Conservation (phyloP, 345 rosid genomes). For the Gynandropsis gynandra region DNA sequence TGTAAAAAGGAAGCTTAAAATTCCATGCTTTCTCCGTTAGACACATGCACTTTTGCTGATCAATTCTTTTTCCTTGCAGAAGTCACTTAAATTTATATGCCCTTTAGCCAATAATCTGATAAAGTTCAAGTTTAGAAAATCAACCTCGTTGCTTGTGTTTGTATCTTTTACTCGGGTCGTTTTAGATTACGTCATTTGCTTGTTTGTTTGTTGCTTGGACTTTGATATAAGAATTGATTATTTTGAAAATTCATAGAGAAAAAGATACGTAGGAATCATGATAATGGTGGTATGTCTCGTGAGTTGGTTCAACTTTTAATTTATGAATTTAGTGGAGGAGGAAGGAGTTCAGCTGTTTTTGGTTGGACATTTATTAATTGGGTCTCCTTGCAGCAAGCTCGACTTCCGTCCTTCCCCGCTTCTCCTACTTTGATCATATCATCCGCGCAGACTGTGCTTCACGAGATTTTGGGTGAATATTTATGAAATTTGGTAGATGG, state of each 20-base stretch:
- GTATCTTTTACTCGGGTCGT: slow-evolving; percentile 12
- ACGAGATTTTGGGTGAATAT: slow-evolving; percentile 16
- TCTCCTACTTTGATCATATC: slow-evolving; percentile 26
- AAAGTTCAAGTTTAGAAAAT: slow-evolving; percentile 30
- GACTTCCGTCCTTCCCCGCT: slow-evolving; percentile 21
- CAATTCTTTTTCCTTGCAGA: slow-evolving; percentile 30
- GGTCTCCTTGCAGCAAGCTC: slow-evolving; percentile 25
- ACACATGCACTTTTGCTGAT: slow-evolving; percentile 26
- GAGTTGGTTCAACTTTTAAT: slow-evolving; percentile 38
- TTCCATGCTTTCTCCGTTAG: slow-evolving; percentile 50
- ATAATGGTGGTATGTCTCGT: slow-evolving; percentile 44
- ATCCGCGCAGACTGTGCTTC: slow-evolving; percentile 17
- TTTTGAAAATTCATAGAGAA: slow-evolving; percentile 32
- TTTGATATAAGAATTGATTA: slow-evolving; percentile 20
- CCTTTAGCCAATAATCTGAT: slow-evolving; percentile 29
- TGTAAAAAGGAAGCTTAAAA: slow-evolving; percentile 22
- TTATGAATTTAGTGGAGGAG: slow-evolving; percentile 41
- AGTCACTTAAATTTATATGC: slow-evolving; percentile 27
- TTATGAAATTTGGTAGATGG: slow-evolving; percentile 11
- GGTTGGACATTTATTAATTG: slow-evolving; percentile 51
- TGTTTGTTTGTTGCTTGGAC: slow-evolving; percentile 24
- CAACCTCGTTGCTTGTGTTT: slow-evolving; percentile 15
- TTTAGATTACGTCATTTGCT: slow-evolving; percentile 15
- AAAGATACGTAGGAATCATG: slow-evolving; percentile 27
- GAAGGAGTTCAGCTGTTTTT: slow-evolving; percentile 32